phyloP scores from a whole-genome alignment of 2,329 filamentous ascomycete genomes.

The Davidsoniella eucalypti region DNA sequence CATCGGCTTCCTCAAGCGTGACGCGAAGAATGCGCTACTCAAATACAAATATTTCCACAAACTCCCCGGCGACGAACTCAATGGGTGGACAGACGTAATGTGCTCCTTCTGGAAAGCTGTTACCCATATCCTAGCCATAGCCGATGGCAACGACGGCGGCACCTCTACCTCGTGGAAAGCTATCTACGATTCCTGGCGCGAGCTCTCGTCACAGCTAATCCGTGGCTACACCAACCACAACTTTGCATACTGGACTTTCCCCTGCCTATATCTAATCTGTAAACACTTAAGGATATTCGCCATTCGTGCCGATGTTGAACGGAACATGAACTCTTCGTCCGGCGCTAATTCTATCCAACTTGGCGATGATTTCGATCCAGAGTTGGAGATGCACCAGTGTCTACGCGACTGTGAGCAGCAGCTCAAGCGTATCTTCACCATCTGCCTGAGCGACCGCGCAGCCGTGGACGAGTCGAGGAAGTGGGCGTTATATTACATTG shows the following conservation, averaged over 20 bases:
- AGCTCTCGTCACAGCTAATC: conserved; percentile 59
- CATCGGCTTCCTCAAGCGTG: conserved; percentile 43
- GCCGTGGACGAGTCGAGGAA: conserved; percentile 80
- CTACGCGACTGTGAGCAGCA: conserved; percentile 81
- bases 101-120: conserved; percentile 68
- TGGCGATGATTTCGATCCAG: conserved; percentile 61
- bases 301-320: conserved; percentile 71
- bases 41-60: conserved; percentile 39
- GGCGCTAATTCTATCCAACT: conserved; percentile 26
- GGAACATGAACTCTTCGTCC: conserved; percentile 24
- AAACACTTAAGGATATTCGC: conserved; percentile 80
- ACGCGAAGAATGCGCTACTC: conserved; percentile 56
- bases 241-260: conserved; percentile 83
- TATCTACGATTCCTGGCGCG: conserved; percentile 80
- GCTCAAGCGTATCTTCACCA: conserved; percentile 79
- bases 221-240: conserved; percentile 62
- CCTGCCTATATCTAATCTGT: conserved; percentile 72
- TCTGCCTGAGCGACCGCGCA: conserved; percentile 77
- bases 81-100: conserved; percentile 80
- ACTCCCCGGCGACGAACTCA: conserved; percentile 49
- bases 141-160: conserved; percentile 29
- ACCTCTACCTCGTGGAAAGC: conserved; percentile 42
- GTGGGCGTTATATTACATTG: conserved; percentile 93
- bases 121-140: conserved; percentile 52
- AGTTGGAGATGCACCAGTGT: conserved; percentile 63